phyloP scores from a whole-genome alignment of 2,329 filamentous ascomycete genomes.

The Colletotrichum sp. region DNA sequence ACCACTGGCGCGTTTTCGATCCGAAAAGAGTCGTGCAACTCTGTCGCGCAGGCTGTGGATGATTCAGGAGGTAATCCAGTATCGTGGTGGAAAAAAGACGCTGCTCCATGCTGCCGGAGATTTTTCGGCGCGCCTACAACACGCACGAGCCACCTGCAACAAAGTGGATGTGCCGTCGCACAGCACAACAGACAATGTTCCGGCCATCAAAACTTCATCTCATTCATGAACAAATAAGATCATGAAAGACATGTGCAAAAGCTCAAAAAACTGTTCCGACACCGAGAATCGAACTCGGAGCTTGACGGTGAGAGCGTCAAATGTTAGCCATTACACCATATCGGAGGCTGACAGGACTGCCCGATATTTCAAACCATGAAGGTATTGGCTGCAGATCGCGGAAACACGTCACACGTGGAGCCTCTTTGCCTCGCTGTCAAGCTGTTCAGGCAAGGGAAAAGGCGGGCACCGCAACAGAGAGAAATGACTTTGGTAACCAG shows the following conservation, averaged over 20 bases:
- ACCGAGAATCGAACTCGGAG: not conserved
- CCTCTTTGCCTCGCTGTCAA: not conserved
- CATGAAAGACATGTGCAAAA: rapidly evolving
- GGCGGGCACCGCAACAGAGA: too few species aligned
- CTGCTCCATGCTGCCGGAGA: not conserved
- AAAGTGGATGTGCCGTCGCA: not conserved
- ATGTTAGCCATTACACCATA: conserved; percentile 1
- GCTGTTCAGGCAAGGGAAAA: too few species aligned
- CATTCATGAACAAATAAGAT: not conserved
- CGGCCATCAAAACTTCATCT: not conserved
- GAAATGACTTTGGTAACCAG: not conserved
- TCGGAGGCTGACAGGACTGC: rapidly evolving
- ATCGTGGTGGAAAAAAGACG: not conserved
- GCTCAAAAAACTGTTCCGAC: not conserved
- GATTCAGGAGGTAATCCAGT: not conserved
- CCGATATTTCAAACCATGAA: not conserved
- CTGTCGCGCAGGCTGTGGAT: not conserved
- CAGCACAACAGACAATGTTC: not conserved
- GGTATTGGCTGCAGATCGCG: not conserved
- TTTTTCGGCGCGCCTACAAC: not conserved
- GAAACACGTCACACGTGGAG: not conserved
- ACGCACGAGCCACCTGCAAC: not conserved
- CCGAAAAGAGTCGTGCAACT: not conserved
- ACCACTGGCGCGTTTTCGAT: not conserved
- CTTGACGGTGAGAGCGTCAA: conserved; percentile 10